Base-by-base conservation (phyloP, 768 basidiomycete species). In the Cystoderma amianthinum region DNA sequence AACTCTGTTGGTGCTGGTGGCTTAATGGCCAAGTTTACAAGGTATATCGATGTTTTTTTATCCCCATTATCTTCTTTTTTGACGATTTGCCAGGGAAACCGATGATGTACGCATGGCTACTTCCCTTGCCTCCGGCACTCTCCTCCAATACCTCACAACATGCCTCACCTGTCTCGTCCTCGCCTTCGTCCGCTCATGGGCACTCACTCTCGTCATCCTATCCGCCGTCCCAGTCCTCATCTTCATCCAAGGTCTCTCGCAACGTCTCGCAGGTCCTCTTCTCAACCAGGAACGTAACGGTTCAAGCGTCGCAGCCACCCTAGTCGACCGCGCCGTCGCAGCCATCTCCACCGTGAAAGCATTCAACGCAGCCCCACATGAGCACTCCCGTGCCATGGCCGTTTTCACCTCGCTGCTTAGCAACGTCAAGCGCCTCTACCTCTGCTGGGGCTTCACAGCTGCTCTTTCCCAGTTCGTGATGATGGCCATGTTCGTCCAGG, bases 401-500 rank as follows among this genome's bases (percentile, higher is more conserved):
- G 60, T 82, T 7, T 66, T 82, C 33, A 51, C 60, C 18, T 53
- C 57, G 22, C 61, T 82, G 4, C 66, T 68, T 16, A 46, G 38
- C 0, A 70, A 76, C 4, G 76, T 83, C 9, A 59, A 65, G 35
- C 64, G 63, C 19, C 71, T 88, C 34, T 76, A 79, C 44, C 56
- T 68, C 17, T 69, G 94, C 3, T 98, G 93, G 92, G 89, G 84
- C 2, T 20, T 80, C 24, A 79, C 82, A 3, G 62, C 71, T 1
- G 85, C 77, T 15, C 45, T 82, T 11, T 76, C 75, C 2, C 89
- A 93, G 52, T 94, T 96, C 56, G 71, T 85, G 43, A 76, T 85
- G 52, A 82, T 93, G 72, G 76, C 76, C 19, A 94, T 96, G 81
- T 99, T 98, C 62, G 91, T 98, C 5, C 85, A 92, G 54, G 93